phyloP scores from a whole-genome alignment of 805 yeast species.

The Cyberlindnera mrakii region DNA sequence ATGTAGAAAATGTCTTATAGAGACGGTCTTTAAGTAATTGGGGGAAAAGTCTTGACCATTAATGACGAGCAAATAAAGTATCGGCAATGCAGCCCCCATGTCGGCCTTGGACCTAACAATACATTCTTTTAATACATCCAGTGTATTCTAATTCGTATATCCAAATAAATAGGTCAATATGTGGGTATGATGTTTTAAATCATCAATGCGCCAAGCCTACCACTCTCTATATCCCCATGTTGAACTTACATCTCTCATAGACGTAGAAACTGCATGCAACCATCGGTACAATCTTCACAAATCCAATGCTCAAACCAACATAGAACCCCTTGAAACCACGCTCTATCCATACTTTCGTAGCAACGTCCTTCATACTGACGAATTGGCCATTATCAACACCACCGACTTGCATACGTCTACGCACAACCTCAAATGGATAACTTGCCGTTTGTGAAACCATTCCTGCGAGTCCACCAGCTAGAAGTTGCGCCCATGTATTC shows the following conservation, averaged over 20 bases:
- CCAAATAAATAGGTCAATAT: background rate
- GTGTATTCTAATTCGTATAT: too few relatives aligned
- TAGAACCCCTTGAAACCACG: conserved; percentile 84
- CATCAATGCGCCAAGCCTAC: background rate
- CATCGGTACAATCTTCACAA: conserved; percentile 94
- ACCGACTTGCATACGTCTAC: conserved; percentile 95
- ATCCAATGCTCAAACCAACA: conserved; percentile 93
- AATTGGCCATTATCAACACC: conserved; percentile 60
- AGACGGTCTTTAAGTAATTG: too few relatives aligned
- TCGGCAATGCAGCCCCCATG: too few relatives aligned
- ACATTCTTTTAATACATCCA: too few relatives aligned
- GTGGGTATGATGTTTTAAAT: background rate
- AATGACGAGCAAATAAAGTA: too few relatives aligned
- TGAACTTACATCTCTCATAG: conserved; percentile 77
- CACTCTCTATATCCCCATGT: conserved; percentile 36
- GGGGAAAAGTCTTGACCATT: too few relatives aligned
- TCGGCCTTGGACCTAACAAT: too few relatives aligned
- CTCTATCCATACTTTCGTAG: conserved; percentile 57
- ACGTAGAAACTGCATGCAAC: conserved; percentile 93
- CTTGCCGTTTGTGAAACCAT: conserved; percentile 94
- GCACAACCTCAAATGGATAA: conserved; percentile 90
- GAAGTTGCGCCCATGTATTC: conserved; percentile 83
- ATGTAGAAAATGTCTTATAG: too few relatives aligned
- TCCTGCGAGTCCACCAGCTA: conserved; percentile 96
- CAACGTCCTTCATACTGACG: conserved; percentile 47